phyloP scores from a whole-genome alignment of 2,329 filamentous ascomycete species.

The Neonectria coccinea region DNA sequence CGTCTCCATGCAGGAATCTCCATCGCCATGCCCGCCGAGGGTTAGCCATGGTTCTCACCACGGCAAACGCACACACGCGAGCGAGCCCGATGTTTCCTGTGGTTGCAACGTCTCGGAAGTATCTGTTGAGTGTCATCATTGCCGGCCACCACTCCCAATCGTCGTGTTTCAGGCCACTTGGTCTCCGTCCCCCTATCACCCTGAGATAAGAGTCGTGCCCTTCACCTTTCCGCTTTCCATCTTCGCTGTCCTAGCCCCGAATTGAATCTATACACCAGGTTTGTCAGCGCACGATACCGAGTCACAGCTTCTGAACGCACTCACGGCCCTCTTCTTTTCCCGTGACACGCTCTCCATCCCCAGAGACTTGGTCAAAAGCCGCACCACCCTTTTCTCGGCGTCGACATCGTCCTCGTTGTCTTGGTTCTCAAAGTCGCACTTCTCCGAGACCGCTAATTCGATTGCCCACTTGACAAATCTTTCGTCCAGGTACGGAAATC shows the following conservation, averaged over 20 bases:
- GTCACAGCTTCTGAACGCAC: slow-evolving; percentile 46
- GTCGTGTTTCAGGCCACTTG: slow-evolving; percentile 29
- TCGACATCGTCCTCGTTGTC: slow-evolving; percentile 64
- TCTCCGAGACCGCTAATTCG: slow-evolving; percentile 78
- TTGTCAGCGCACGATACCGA: slow-evolving; percentile 27
- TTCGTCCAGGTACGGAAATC: slow-evolving; percentile 94
- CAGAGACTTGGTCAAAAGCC: slow-evolving; percentile 79
- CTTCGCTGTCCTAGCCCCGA: slow-evolving; percentile 84
- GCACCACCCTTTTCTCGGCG: slow-evolving; percentile 82
- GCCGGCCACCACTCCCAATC: slow-evolving; percentile 51
- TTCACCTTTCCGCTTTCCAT: slow-evolving; percentile 79
- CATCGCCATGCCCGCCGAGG: slow-evolving; percentile 47
- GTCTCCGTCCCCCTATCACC: slow-evolving; percentile 26
- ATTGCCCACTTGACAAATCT: slow-evolving; percentile 85
- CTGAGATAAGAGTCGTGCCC: slow-evolving; percentile 71
- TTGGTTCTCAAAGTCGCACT: slow-evolving; percentile 83
- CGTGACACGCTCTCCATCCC: slow-evolving; percentile 77
- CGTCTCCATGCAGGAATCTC: slow-evolving; percentile 44
- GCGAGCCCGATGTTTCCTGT: slow-evolving; percentile 34
- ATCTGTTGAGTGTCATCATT: slow-evolving; percentile 77
- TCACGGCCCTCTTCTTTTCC: slow-evolving; percentile 93
- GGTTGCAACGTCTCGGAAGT: slow-evolving; percentile 72
- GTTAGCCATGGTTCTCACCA: slow-evolving; percentile 52
- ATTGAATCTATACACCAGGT: slow-evolving; percentile 75
- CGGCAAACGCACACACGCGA: slow-evolving; percentile 62